phyloP scores from a whole-genome alignment of 345 rosid species.

The Hibiscus trionum region DNA sequence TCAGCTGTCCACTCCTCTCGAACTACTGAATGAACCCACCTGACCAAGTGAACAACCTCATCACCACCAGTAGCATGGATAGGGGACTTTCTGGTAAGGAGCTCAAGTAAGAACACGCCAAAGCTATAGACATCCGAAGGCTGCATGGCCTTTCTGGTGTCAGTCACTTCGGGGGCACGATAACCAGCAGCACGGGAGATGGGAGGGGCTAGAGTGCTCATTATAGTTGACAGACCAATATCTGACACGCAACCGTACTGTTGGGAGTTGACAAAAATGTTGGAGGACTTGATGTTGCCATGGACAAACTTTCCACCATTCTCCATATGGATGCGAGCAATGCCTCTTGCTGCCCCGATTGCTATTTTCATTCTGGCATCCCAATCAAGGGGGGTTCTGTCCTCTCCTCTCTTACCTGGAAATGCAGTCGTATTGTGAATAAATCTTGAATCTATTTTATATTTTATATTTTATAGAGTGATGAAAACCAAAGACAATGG shows the following conservation, averaged over 20 bases:
- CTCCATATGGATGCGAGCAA: constrained; percentile 47
- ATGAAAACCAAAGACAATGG: neutral
- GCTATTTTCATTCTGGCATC: constrained; percentile 71
- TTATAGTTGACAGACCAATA: neutral
- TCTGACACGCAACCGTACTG: neutral
- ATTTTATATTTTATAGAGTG: neutral
- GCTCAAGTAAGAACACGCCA: neutral
- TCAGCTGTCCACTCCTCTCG: neutral
- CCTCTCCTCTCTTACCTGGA: constrained; percentile 69
- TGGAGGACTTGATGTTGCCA: neutral
- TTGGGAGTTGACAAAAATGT: neutral
- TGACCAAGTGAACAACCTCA: neutral
- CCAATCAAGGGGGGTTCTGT: constrained; percentile 68
- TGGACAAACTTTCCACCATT: neutral
- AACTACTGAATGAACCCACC: neutral
- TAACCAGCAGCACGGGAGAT: neutral
- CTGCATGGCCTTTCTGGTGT: neutral
- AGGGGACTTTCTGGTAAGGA: neutral
- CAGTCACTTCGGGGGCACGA: neutral
- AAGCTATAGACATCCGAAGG: neutral
- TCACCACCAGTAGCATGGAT: neutral
- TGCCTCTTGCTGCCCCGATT: constrained; percentile 82
- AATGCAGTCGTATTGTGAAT: neutral
- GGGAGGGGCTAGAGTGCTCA: neutral
- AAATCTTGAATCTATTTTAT: neutral